These are phyloP conservation scores for Bipolaris zeicola DNA, from an alignment of 2,329 filamentous ascomycete species.

Conservation along the genomic window DNA sequence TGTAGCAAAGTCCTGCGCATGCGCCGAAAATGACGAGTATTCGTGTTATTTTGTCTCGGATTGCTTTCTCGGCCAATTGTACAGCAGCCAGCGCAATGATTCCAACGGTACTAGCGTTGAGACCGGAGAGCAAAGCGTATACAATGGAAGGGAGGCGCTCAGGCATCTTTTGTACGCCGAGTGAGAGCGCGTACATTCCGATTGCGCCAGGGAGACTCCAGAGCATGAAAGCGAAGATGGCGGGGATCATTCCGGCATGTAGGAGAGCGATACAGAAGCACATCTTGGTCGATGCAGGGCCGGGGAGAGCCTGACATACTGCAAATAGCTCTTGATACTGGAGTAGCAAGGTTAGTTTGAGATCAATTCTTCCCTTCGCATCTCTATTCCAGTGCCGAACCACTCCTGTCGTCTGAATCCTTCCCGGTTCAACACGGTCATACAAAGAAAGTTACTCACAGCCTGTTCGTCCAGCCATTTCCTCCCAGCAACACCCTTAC, in stretches of 20 bases:
- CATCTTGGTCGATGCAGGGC: conserved; percentile 74
- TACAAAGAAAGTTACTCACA: conserved; percentile 46
- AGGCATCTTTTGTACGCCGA: conserved; percentile 67
- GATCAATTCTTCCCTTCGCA: neutral
- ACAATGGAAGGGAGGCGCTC: conserved; percentile 64
- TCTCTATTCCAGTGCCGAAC: neutral
- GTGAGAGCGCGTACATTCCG: conserved; percentile 70
- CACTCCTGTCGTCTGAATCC: too few species aligned
- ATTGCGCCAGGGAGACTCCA: conserved; percentile 74
- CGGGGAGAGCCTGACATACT: conserved; percentile 69
- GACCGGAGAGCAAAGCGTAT: conserved; percentile 72
- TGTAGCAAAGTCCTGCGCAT: conserved; percentile 71
- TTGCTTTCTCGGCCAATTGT: conserved; percentile 69
- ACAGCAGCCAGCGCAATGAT: conserved; percentile 73
- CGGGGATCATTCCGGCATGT: conserved; percentile 63
- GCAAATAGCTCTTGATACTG: conserved; percentile 76
- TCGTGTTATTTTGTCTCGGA: conserved; percentile 67
- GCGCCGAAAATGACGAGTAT: conserved; percentile 68
- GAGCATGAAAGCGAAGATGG: conserved; percentile 64
- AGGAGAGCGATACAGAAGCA: conserved; percentile 70
- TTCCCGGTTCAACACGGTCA: neutral
- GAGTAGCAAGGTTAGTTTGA: neutral
- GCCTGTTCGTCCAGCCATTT: conserved; percentile 73
- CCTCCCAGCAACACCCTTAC: conserved; percentile 55
- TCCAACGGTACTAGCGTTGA: conserved; percentile 75